Percentiles rank a stretch among this genome's conserved stretches.
These are phyloP conservation scores for Zoysia pacifica DNA, from an alignment of 176 grass and related monocot genomes.

Conservation along the genomic window DNA sequence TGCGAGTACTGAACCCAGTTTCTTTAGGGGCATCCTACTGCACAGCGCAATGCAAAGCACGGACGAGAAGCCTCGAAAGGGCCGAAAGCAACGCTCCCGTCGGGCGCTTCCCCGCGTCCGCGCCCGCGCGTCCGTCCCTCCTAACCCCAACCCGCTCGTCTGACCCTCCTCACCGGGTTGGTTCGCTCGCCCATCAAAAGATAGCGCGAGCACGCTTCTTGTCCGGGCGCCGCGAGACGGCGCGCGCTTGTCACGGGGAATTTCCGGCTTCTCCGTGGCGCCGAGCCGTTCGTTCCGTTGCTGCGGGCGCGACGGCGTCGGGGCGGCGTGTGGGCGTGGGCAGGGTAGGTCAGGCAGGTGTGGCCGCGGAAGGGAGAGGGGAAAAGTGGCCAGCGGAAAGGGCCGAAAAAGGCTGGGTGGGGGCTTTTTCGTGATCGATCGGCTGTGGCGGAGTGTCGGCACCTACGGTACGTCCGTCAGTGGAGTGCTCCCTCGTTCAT, in stretches of 20 bases:
- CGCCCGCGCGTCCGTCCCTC: background rate
- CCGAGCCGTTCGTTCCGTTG: conserved; percentile 26
- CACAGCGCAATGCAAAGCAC: background rate
- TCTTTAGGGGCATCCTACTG: conserved; percentile 44
- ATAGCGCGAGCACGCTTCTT: conserved; percentile 44
- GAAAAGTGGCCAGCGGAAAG: conserved; percentile 27
- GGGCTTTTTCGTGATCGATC: background rate
- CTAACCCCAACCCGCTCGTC: background rate
- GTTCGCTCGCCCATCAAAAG: conserved; percentile 65
- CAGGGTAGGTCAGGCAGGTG: conserved; percentile 43
- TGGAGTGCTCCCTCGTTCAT: too few relatives aligned
- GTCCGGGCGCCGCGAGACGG: conserved; percentile 58
- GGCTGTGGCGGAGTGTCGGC: background rate
- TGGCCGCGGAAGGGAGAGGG: background rate
- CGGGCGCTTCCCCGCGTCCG: conserved; percentile 68
- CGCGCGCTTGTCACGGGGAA: conserved; percentile 69
- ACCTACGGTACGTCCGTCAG: too few relatives aligned
- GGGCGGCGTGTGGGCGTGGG: background rate
- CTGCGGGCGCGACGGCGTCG: background rate
- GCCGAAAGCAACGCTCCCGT: conserved; percentile 63
- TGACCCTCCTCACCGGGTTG: background rate
- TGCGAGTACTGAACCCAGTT: conserved; percentile 3
- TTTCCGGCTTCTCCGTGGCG: conserved; percentile 25
- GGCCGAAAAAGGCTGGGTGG: background rate
- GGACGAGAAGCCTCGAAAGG: conserved; percentile 75